Evolutionary conservation across 139 green algal genomes (phyloP).

Genomic region (Micractinium sp.): DNA sequence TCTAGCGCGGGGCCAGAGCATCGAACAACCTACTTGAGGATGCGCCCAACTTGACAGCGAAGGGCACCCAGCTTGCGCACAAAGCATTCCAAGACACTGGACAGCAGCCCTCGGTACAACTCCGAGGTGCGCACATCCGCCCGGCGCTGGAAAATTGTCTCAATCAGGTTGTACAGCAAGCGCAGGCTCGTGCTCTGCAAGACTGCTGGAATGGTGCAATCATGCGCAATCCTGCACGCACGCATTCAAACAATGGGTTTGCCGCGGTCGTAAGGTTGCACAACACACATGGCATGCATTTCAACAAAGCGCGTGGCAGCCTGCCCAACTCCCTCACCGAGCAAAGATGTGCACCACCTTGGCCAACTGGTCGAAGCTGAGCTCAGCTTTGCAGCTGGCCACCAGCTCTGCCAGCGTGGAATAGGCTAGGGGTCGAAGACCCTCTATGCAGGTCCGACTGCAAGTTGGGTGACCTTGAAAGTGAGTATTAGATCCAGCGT

Average conservation of each 20-base stretch:
- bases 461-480: not conserved
- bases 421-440: slow-evolving; percentile 80
- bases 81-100: slow-evolving; percentile 84
- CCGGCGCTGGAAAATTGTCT: slow-evolving; percentile 73
- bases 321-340: slow-evolving; percentile 10
- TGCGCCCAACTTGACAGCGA: slow-evolving; percentile 6
- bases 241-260: not conserved
- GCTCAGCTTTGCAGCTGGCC: slow-evolving; percentile 64
- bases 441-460: slow-evolving; percentile 69
- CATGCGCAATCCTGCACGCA: slow-evolving; percentile 66
- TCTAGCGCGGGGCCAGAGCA: not conserved
- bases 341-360: slow-evolving; percentile 75
- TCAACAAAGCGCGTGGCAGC: not conserved
- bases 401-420: slow-evolving; percentile 87
- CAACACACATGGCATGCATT: not conserved
- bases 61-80: slow-evolving; percentile 78
- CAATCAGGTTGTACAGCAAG: slow-evolving; percentile 90
- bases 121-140: slow-evolving; percentile 23
- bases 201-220: slow-evolving; percentile 59
- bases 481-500: not conserved
- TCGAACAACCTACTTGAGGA: not conserved
- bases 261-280: no score
- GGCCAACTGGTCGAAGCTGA: slow-evolving; percentile 72
- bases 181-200: slow-evolving; percentile 85
- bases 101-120: slow-evolving; percentile 66